These are phyloP conservation scores for Chlorociboria aeruginascens DNA, from an alignment of 495 filamentous ascomycete genomes.

Conservation along the genomic window DNA sequence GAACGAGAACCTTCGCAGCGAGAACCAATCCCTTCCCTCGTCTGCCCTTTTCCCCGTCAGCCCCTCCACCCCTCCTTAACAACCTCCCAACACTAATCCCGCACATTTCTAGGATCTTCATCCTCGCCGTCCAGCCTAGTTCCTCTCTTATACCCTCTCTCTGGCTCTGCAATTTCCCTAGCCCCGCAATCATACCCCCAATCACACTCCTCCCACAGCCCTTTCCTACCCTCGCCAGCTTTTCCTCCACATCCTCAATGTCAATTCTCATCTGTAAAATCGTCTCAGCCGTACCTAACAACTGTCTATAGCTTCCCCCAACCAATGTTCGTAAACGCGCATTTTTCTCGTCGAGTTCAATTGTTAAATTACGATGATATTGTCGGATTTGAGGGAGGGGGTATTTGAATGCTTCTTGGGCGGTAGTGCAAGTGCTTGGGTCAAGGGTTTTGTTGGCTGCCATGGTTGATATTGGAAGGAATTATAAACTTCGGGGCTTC, in stretches of 20 bases:
- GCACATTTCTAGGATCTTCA: conserved; percentile 30
- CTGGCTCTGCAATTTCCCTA: conserved; percentile 44
- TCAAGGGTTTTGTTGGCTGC: conserved; percentile 15
- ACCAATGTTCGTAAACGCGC: conserved; percentile 83
- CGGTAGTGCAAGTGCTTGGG: conserved; percentile 8
- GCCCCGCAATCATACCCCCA: conserved; percentile 52
- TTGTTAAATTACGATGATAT: conserved; percentile 41
- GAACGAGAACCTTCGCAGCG: conserved; percentile 69
- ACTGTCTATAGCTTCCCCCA: conserved; percentile 84
- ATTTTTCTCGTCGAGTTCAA: conserved; percentile 61
- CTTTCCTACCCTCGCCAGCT: conserved; percentile 57
- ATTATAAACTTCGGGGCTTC: too few relatives aligned
- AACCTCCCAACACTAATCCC: conserved; percentile 25
- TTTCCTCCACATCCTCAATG: conserved; percentile 60
- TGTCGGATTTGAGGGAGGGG: conserved; percentile 50
- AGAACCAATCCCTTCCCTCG: conserved; percentile 44
- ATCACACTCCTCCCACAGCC: conserved; percentile 66
- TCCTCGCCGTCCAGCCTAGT: conserved; percentile 21
- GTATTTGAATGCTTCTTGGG: conserved; percentile 16
- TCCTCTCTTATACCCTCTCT: conserved; percentile 25
- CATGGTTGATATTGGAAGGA: conserved; percentile 6
- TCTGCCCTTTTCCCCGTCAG: conserved; percentile 25
- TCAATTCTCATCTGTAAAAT: conserved; percentile 81
- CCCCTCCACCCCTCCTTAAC: conserved; percentile 13
- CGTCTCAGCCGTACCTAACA: conserved; percentile 82